Base-by-base conservation (phyloP, 2,329 filamentous ascomycete species). In the Exutisphaerella laricina region DNA sequence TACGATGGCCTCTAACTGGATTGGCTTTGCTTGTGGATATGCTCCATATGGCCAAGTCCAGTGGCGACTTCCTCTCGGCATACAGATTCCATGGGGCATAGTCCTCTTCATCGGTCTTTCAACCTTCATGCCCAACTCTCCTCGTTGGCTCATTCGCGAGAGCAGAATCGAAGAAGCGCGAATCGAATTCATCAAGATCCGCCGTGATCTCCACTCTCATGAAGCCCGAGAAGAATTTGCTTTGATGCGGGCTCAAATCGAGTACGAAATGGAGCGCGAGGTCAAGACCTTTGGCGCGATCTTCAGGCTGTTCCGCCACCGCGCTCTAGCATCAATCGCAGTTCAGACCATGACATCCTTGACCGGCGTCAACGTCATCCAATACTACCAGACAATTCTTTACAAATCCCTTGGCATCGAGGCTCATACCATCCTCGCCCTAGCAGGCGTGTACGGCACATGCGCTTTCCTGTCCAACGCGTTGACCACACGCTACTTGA, bases 321-420 rank as follows among this genome's bases (percentile, higher is more conserved):
- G 75, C 17, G 73, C 69, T 5, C 50, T 78, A 36, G 74, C 74
- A 59, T 71, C 70, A 1, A 73, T 78, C 52, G 70, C 71, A 2
- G 75, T 77, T 2, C 75, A 78, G 58, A 77, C 73, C 2, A 75
- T 78, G 71, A 78, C 75, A 0, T 70, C 67, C 49, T 54, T 78
- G 28, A 78, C 75, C 1, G 75, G 75, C 8, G 72, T 78, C 26
- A 78, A 78, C 52, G 75, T 78, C 1, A 77, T 79, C 26, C 74
- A 71, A 56, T 58, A 57, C 39, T 58, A 54, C 25, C 51, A 56
- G 31, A 75, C 74, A 1, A 77, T 70, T 8, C 58, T 78, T 0
- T 78, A 77, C 59, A 72, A 73, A 57, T 72, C 71, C 0, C 63
- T 79, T 4, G 75, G 74, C 2, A 75, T 78, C 36, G 61, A 60